These are phyloP conservation scores for Hymenoscyphus infarciens DNA, from an alignment of 2,329 filamentous ascomycete genomes.

Conservation along the genomic window DNA sequence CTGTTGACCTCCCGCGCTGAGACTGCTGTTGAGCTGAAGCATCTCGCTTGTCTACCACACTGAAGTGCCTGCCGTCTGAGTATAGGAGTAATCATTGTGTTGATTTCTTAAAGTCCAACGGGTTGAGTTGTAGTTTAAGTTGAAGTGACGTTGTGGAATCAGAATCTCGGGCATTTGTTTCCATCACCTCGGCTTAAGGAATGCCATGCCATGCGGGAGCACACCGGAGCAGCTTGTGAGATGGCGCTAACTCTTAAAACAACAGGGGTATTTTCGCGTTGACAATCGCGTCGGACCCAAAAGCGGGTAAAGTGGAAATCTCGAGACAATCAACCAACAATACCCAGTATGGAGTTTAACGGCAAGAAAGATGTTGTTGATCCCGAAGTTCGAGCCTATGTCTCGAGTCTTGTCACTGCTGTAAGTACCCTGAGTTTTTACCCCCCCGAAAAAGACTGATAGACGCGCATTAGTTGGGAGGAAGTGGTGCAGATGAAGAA, in stretches of 20 bases:
- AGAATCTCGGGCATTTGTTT: not conserved
- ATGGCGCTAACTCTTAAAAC: too few relatives aligned
- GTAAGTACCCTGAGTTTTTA: constrained; percentile 37
- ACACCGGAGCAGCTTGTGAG: constrained; percentile 5
- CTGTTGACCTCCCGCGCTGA: constrained; percentile 73
- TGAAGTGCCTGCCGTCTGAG: constrained; percentile 28
- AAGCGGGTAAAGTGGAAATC: constrained; percentile 23
- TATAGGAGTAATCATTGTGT: constrained; percentile 31
- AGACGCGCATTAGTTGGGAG: constrained; percentile 65
- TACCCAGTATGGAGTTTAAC: constrained; percentile 52
- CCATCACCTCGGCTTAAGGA: constrained; percentile 19
- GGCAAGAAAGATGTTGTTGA: constrained; percentile 65
- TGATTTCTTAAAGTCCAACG: constrained; percentile 6
- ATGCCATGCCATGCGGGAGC: not conserved
- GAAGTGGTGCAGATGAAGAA: constrained; percentile 73
- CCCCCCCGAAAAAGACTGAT: constrained; percentile 21
- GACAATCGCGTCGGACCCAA: constrained; percentile 9
- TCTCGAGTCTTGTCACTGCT: constrained; percentile 90
- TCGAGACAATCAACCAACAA: not conserved
- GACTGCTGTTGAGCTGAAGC: constrained; percentile 67
- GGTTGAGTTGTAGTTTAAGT: not conserved
- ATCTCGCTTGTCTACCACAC: constrained; percentile 37
- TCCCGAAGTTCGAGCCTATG: constrained; percentile 86
- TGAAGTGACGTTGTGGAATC: constrained; percentile 7
- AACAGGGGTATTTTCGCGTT: too few relatives aligned